Percentiles rank a stretch among this genome's conserved stretches.
These are phyloP conservation scores for Chalciporus chontae DNA, from an alignment of 768 basidiomycete species.

Conservation along the genomic window DNA sequence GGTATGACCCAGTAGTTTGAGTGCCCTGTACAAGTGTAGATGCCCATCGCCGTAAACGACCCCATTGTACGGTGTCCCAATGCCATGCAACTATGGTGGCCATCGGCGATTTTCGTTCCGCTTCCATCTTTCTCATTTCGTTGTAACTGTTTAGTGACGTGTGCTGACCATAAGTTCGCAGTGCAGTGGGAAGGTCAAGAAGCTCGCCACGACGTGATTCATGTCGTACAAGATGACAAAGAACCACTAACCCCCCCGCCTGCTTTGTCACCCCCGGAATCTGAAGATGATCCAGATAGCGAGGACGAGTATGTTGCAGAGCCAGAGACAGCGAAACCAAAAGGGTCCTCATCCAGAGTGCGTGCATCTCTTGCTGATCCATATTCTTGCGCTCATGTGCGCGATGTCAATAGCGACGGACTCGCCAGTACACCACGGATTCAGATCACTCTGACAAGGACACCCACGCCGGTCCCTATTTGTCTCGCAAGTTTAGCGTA, in stretches of 20 bases:
- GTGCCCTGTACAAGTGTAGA: slow-evolving; percentile 26
- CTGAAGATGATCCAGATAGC: slow-evolving; percentile 49
- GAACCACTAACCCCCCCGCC: slow-evolving; percentile 28
- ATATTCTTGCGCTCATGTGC: slow-evolving; percentile 10
- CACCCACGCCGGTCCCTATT: slow-evolving; percentile 5
- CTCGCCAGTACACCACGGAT: slow-evolving; percentile 41
- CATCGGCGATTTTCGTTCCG: neutral
- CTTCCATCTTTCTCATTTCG: slow-evolving; percentile 12
- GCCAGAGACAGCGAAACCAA: slow-evolving; percentile 29
- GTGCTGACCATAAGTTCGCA: slow-evolving; percentile 37
- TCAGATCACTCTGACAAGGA: slow-evolving; percentile 40
- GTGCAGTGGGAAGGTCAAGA: slow-evolving; percentile 74
- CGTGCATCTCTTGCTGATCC: slow-evolving; percentile 22
- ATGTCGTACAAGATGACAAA: slow-evolving; percentile 18
- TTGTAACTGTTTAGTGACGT: slow-evolving; percentile 13
- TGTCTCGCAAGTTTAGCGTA: slow-evolving; percentile 14
- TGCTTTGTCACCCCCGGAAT: slow-evolving; percentile 39
- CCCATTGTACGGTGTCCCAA: slow-evolving; percentile 5
- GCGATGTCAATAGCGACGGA: slow-evolving; percentile 37
- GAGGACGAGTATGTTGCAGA: slow-evolving; percentile 73
- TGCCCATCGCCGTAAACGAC: slow-evolving; percentile 18
- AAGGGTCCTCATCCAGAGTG: slow-evolving; percentile 42
- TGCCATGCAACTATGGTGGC: slow-evolving; percentile 2
- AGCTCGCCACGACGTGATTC: slow-evolving; percentile 45
- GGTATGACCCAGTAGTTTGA: slow-evolving; percentile 33